Base-by-base conservation (phyloP, 1,139 yeast species). In the Tardiomyces depauwii region DNA sequence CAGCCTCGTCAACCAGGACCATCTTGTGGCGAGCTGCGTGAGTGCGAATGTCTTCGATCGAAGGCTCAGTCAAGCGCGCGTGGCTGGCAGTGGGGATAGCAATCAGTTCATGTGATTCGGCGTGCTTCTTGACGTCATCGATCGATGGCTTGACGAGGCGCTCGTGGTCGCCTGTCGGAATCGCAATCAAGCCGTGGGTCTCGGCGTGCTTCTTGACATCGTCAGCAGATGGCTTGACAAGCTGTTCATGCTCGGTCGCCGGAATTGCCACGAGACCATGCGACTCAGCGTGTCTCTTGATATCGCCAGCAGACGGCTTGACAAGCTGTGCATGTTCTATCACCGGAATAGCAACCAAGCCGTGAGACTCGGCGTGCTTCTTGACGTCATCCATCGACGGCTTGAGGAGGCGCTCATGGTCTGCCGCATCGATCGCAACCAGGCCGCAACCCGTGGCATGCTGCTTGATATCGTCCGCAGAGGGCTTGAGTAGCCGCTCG, bases 141-240 rank as follows among this genome's bases (percentile, higher is more conserved):
- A 44, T 48, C 1, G 54, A 47, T 2, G 64, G 61, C 25, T 54
- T 49, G 51, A 50, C 18, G 55, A 50, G 33, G 56, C 53, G 43
- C 21, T 40, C 27, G 21, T 23, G 14, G 39, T 48, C 51, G 5
- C 13, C 46, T 10, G 11, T 21, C 3, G 68, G 55, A 7, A 70
- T 48, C 5, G 67, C 54, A 7, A 54, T 55, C 47, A 65, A 58
- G 2, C 72, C 67, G 42, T 62, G 55, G 30, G 63, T 68, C 13
- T 58, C 51, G 62, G 66, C 65, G 14, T 14, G 33, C 16, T 30
- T 21, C 39, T 18, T 14, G 18, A 27, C 27, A 5, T 30, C 36
- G 16, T 52, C 55, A 2, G 19, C 41, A 13, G 54, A 45, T 7
- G 51, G 54, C 39, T 19, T 45, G 43, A 40, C 28, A 12, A 46